phyloP scores from a whole-genome alignment of 805 yeast genomes.

The Yarrowia sp. region DNA sequence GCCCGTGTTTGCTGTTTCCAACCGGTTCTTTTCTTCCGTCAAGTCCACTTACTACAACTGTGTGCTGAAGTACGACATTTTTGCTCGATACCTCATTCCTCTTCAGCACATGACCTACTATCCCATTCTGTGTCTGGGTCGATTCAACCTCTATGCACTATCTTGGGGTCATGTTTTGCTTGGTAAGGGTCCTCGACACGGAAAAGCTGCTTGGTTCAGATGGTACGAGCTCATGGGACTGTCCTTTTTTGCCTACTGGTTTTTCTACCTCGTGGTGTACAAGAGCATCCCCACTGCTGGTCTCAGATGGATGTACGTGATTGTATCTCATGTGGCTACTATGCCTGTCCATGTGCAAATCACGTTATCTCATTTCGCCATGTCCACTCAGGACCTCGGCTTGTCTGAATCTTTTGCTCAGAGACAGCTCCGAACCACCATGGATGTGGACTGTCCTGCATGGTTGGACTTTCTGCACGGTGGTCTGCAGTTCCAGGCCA shows the following conservation, averaged over 20 bases:
- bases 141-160: slow-evolving; percentile 78
- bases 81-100: slow-evolving; percentile 58
- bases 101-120: slow-evolving; percentile 71
- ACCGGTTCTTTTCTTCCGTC: slow-evolving; percentile 62
- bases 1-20: slow-evolving; percentile 85
- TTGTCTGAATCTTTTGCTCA: slow-evolving; percentile 73
- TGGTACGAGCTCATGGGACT: slow-evolving; percentile 74
- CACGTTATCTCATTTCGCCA: slow-evolving; percentile 85
- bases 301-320: slow-evolving; percentile 56
- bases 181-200: slow-evolving; percentile 78
- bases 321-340: slow-evolving; percentile 75
- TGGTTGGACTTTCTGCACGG: slow-evolving; percentile 93
- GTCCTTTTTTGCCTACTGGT: slow-evolving; percentile 74
- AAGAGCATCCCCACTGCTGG: slow-evolving; percentile 52
- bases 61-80: slow-evolving; percentile 61
- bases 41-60: slow-evolving; percentile 80
- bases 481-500: slow-evolving; percentile 87
- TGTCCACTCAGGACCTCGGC: slow-evolving; percentile 88
- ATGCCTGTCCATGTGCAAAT: slow-evolving; percentile 95
- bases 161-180: slow-evolving; percentile 72
- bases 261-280: slow-evolving; percentile 60
- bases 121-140: slow-evolving; percentile 75
- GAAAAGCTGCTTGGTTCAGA: slow-evolving; percentile 84
- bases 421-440: slow-evolving; percentile 82
- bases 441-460: slow-evolving; percentile 92